A percentile compares a stretch with the other conserved stretches of the same genome.
These are phyloP conservation scores for Cytospora chrysosperma DNA, from an alignment of 2,329 filamentous ascomycete genomes.

Conservation along the genomic window DNA sequence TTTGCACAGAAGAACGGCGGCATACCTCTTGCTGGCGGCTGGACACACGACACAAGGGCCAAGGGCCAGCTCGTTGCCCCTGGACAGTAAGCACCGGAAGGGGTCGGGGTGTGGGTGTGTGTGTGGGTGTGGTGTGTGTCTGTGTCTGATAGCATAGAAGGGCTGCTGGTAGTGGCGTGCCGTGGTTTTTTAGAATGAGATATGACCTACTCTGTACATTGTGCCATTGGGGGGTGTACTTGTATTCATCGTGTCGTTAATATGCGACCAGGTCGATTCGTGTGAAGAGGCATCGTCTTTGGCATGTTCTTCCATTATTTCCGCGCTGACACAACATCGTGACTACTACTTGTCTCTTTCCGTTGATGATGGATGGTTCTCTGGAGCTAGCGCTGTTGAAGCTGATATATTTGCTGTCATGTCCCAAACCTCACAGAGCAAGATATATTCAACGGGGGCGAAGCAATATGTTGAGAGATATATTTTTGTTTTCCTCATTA, in stretches of 20 bases:
- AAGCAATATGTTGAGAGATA: background rate
- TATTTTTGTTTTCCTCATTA: background rate
- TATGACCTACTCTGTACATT: conserved; percentile 15
- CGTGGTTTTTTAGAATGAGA: conserved; percentile 10
- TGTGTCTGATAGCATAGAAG: background rate
- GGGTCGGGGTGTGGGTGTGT: background rate
- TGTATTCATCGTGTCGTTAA: background rate
- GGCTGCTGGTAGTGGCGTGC: conserved; percentile 16
- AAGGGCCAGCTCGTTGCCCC: conserved; percentile 85
- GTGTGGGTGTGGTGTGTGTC: background rate
- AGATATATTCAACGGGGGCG: background rate
- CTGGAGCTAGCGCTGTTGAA: background rate
- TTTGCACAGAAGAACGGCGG: conserved; percentile 74
- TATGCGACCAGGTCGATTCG: background rate
- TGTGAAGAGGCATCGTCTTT: background rate
- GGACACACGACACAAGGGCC: conserved; percentile 70
- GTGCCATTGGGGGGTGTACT: conserved; percentile 7
- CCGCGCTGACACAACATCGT: background rate
- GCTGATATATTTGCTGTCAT: background rate
- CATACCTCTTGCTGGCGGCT: conserved; percentile 79
- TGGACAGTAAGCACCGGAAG: conserved; percentile 68
- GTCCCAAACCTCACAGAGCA: background rate
- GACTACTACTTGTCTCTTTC: background rate
- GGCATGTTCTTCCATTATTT: background rate
- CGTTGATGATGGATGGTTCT: background rate